Evolutionary conservation across 1,284 basidiomycete species (phyloP), one percentile per base, ranked within the genome.

Genomic region (Puccinia sorghi): DNA sequence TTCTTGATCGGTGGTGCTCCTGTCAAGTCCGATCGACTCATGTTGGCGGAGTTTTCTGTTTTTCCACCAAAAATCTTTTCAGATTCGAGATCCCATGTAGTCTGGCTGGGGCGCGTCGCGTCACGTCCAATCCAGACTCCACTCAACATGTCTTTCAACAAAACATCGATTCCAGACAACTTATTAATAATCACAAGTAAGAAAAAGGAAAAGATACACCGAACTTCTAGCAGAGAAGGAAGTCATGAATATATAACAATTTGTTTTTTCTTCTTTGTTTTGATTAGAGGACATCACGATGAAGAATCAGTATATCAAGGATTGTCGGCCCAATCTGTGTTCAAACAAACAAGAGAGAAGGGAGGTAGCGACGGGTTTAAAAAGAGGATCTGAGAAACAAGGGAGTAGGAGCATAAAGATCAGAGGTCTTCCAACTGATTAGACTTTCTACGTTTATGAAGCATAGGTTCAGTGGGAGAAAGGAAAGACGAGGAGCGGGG

Each of bases 401-500:
- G 52, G n/a, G n/a, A n/a, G n/a, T 2, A 54, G n/a, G 46, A 32
- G 32, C 32, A 32, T 32, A 1, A 32, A 32, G 32, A 32, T 64
- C 61, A 64, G n/a, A 13, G n/a, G 13, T 46, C 61, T 43, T 64
- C 61, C 9, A 64, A 17, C 13, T 64, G 61, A 64, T 64, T 64
- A 25, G 61, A 64, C 6, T 39, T 20, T 64, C 61, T 43, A 64
- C 61, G 61, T 46, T 64, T 64, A 12, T 64, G 61, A 25, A 22
- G 41, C 13, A 46, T 46, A 25, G 61, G 41, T 43, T 64, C 61
- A 25, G 39, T 64, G 22, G 61, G 61, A 22, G 61, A 64, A 46
- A 64, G 61, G n/a, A 64, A 64, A 64, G 61, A 64, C 25, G 61
- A 46, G 8, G 61, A 64, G 20, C 41, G 61, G 39, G 61, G 61